Evolutionary conservation across 2,329 filamentous ascomycete genomes (phyloP).

Genomic region (Scytalidium sp.): DNA sequence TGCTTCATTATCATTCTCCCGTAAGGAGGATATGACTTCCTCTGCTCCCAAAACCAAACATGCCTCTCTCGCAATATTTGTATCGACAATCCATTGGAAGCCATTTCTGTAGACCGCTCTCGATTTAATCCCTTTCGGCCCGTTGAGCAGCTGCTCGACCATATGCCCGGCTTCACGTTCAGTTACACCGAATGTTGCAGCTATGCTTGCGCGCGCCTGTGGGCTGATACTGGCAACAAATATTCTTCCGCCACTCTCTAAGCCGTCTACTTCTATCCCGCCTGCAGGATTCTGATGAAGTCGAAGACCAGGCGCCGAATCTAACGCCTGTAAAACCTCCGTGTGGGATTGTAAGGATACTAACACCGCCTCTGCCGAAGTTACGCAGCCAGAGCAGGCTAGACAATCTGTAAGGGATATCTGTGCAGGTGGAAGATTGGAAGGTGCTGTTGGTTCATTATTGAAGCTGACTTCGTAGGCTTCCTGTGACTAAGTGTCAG

Average conservation of each 20-base stretch:
- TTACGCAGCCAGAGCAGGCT: conserved; percentile 96
- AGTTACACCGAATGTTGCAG: conserved; percentile 75
- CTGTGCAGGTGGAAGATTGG: conserved; percentile 69
- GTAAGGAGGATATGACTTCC: conserved; percentile 54
- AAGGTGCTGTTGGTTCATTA: conserved; percentile 61
- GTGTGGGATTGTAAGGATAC: conserved; percentile 91
- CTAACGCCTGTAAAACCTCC: conserved; percentile 82
- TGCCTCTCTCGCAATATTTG: conserved; percentile 77
- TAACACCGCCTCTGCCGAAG: conserved; percentile 94
- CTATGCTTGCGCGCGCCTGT: conserved; percentile 84
- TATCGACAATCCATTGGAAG: conserved; percentile 90
- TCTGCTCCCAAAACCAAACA: conserved; percentile 78
- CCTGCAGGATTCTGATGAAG: conserved; percentile 18
- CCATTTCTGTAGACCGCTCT: conserved; percentile 71
- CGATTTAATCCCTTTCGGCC: conserved; percentile 63
- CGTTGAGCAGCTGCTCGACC: conserved; percentile 76
- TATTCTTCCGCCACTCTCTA: conserved; percentile 63
- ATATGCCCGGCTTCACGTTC: conserved; percentile 75
- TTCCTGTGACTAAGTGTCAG: conserved; percentile 12
- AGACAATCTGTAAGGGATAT: conserved; percentile 97
- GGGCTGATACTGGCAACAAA: conserved; percentile 93
- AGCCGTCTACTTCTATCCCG: conserved; percentile 42
- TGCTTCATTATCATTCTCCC: conserved; percentile 5
- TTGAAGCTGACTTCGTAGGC: conserved; percentile 91
- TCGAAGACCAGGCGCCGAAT: conserved; percentile 53